Evolutionary conservation across 169 alveolate genomes (phyloP).

Genomic region (Cryptosporidium tyzzeri): DNA sequence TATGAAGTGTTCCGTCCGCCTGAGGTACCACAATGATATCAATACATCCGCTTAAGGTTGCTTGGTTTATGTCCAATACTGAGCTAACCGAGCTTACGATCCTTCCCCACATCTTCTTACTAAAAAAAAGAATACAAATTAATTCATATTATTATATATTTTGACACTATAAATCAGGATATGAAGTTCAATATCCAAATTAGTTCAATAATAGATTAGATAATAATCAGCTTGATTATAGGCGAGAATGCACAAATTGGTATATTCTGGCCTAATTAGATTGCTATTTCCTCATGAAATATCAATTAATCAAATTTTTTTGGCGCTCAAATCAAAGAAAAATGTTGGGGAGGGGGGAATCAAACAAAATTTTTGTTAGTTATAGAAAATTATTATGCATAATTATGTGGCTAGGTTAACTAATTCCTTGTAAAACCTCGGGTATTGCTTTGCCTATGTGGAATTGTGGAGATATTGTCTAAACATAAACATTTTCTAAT

Average conservation of each 20-base stretch:
- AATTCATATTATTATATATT: constrained; percentile 36
- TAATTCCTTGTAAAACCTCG: background rate
- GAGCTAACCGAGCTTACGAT: constrained; percentile 90
- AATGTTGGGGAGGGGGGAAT: background rate
- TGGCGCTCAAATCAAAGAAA: background rate
- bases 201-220: background rate
- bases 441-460: background rate
- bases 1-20: constrained; percentile 84
- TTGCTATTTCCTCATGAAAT: constrained; percentile 14
- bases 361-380: background rate
- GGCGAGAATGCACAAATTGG: background rate
- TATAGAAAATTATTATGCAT: background rate
- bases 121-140: background rate
- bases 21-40: constrained; percentile 92
- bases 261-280: background rate
- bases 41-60: constrained; percentile 93
- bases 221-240: background rate
- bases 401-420: background rate
- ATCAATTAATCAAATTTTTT: background rate
- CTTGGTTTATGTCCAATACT: constrained; percentile 92
- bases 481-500: no score
- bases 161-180: background rate
- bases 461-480: no score
- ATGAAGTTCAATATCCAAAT: background rate
- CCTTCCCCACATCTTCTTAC: constrained; percentile 90